Percentiles rank a stretch among this genome's conserved stretches.
These are phyloP conservation scores for Trichophyton equinum DNA, from an alignment of 2,329 filamentous ascomycete species.

Conservation along the genomic window DNA sequence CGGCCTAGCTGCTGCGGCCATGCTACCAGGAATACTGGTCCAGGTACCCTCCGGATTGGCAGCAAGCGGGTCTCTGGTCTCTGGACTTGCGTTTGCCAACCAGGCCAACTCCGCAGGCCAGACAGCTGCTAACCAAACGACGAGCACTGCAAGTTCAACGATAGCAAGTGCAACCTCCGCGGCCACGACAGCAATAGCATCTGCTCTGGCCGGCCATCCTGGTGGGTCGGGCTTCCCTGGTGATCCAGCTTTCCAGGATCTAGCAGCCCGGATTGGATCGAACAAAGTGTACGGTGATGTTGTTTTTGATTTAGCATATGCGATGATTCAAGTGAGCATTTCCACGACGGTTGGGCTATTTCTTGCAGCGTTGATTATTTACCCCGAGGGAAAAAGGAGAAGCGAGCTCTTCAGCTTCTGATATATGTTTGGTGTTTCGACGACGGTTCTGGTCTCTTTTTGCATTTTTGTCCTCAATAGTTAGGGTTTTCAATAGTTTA, in stretches of 20 bases:
- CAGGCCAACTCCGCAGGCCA: constrained; percentile 31
- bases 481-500: too few relatives aligned
- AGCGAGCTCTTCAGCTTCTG: constrained; percentile 34
- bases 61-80: constrained; percentile 44
- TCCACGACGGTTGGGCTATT: constrained; percentile 38
- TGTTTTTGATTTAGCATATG: constrained; percentile 34
- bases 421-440: not conserved
- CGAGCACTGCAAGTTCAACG: constrained; percentile 11
- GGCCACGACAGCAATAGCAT: not conserved
- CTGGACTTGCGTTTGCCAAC: constrained; percentile 45
- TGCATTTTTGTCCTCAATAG: too few relatives aligned
- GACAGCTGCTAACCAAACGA: not conserved
- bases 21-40: constrained; percentile 75
- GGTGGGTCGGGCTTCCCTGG: not conserved
- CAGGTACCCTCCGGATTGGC: constrained; percentile 50
- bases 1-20: constrained; percentile 68
- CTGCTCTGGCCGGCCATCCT: not conserved
- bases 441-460: too few relatives aligned
- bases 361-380: constrained; percentile 35
- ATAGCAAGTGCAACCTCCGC: not conserved
- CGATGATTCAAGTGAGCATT: constrained; percentile 38
- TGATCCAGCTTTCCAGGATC: not conserved
- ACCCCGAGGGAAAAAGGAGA: constrained; percentile 35
- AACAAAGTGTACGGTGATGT: constrained; percentile 23
- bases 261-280: constrained; percentile 19